Evolutionary conservation across 371 early-diverging fungal species (phyloP), one percentile per base, ranked within the genome.

Genomic region (Haplosporangium sp.): DNA sequence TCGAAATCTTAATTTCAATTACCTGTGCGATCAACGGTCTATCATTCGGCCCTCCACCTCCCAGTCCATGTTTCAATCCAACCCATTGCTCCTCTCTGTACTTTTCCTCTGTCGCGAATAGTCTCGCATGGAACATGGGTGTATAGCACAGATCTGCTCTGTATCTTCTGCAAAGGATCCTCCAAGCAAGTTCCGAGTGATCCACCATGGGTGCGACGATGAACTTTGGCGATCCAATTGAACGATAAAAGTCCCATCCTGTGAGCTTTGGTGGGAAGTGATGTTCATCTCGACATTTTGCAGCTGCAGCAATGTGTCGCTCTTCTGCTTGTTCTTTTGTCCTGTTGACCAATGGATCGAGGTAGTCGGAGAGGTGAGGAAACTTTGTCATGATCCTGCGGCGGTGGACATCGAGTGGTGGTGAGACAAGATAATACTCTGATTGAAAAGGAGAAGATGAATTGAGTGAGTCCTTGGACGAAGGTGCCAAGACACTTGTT

Each of bases 61-160:
- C 85, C 8, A 79, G 79, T 1, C 73, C 69, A 6, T 72, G 23
- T 43, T 79, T 64, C 29, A 79, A 55, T 16, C 69, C 73, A 36
- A 68, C 45, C 87, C 93, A 99, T 51, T 91, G 87, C 48, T 95
- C 95, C 9, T 87, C 74, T 48, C 90, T 83, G 66, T 95, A 96
- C 47, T 84, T 86, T 52, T 77, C 73, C 47, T 86, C 89, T 60
- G 76, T 82, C 16, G 83, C 85, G 79, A 98, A 98, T 56, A 94
- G 75, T 59, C 87, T 89, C 13, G 96, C 96, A 74, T 99, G 95
- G 81, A 99, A 93, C 99, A 99, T 99, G 64, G 99, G 99, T 13
- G 99, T 99, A 76, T 95, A 99, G 84, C 98, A 96, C 1, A 99
- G 85, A 43, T 98, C 87, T 1, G 99, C 97, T 37, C 93, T 95